phyloP scores from a whole-genome alignment of 345 rosid genomes.

The Schrenkiella parvula region DNA sequence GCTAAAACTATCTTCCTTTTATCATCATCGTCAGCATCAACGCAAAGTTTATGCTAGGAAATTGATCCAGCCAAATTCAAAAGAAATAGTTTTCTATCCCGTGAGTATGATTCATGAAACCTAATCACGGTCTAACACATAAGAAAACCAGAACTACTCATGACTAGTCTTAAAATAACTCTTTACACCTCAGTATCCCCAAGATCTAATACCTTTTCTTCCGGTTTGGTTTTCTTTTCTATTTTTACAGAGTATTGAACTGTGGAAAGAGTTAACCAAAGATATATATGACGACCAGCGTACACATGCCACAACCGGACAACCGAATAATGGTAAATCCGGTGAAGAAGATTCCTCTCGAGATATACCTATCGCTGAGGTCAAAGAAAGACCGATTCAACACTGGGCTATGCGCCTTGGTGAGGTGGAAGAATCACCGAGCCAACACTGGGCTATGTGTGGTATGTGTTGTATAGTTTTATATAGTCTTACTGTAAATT shows the following conservation, averaged over 20 bases:
- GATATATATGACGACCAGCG: neutral
- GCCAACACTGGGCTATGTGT: neutral
- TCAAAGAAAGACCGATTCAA: conserved; percentile 8
- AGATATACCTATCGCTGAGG: neutral
- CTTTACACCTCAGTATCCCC: neutral
- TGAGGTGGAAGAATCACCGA: neutral
- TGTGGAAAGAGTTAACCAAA: conserved; percentile 16
- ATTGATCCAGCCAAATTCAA: no score
- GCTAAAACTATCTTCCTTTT: neutral
- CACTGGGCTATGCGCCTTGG: neutral
- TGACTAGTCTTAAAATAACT: neutral
- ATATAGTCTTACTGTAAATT: neutral
- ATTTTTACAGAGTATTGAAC: conserved; percentile 2
- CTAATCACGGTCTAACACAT: neutral
- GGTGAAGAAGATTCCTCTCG: neutral
- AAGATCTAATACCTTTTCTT: neutral
- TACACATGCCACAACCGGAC: neutral
- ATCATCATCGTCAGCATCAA: neutral
- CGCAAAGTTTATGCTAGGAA: neutral
- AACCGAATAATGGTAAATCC: neutral
- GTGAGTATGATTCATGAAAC: neutral
- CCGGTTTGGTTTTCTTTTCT: neutral
- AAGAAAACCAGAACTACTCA: neutral
- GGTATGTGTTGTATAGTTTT: conserved; percentile 9
- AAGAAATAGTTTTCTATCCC: neutral